A percentile compares a stretch with the other conserved stretches of the same genome.
Evolutionary conservation across 345 rosid genomes (phyloP).

Genomic region (Heritiera fomes): DNA sequence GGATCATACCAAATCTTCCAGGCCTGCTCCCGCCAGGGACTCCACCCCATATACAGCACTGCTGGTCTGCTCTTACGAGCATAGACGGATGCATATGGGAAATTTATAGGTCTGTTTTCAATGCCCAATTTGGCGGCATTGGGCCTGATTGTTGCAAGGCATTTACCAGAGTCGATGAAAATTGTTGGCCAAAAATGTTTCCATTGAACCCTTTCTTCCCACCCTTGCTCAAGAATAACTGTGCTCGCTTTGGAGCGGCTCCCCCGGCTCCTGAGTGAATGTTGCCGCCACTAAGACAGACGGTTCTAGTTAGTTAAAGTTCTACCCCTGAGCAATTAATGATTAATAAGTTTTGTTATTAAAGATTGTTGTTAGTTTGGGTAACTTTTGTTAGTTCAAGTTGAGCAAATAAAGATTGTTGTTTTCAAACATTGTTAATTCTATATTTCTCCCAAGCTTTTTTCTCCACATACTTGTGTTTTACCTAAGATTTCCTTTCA

Average conservation of each 20-base stretch:
- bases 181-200: slow-evolving; percentile 13
- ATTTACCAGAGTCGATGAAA: neutral
- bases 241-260: neutral
- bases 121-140: neutral
- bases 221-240: neutral
- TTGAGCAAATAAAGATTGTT: too few species aligned
- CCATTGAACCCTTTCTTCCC: neutral
- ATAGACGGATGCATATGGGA: neutral
- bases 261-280: neutral
- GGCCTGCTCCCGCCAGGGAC: too few species aligned
- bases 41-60: neutral
- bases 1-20: too few species aligned
- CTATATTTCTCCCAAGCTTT: too few species aligned
- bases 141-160: slow-evolving; percentile 11
- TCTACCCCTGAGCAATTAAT: neutral
- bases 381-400: neutral
- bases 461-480: too few species aligned
- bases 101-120: neutral
- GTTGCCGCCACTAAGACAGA: neutral
- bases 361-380: neutral
- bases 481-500: too few species aligned
- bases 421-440: too few species aligned
- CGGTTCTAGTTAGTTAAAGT: neutral
- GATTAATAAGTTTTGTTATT: too few species aligned
- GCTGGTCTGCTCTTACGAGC: neutral